Evolutionary conservation across 1,284 basidiomycete species (phyloP).

Genomic region (Malassezia arunalokei): DNA sequence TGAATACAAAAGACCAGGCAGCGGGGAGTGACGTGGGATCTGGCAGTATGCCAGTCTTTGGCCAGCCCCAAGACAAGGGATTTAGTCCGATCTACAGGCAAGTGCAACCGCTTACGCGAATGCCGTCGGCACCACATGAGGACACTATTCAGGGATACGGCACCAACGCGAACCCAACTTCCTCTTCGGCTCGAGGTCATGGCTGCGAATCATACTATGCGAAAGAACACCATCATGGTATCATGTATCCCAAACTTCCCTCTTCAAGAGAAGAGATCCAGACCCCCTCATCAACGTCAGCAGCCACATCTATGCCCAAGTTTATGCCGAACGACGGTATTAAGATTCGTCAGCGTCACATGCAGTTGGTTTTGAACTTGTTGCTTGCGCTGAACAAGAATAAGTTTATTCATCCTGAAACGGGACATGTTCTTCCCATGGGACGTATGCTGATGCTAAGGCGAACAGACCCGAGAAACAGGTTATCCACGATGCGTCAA

Average conservation of each 20-base stretch:
- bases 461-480: not conserved
- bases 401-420: slow-evolving; percentile 1
- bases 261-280: no score
- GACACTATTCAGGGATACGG: no score
- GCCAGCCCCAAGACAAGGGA: slow-evolving; percentile 17
- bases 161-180: no score
- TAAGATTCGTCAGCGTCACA: slow-evolving; percentile 4
- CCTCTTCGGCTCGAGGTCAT: not conserved
- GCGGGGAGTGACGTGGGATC: no score
- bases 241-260: not conserved
- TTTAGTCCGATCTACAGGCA: slow-evolving; percentile 26
- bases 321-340: not conserved
- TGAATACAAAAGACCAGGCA: no score
- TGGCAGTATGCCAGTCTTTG: no score
- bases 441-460: not conserved
- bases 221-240: not conserved
- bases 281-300: no score
- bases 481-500: not conserved
- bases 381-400: slow-evolving; percentile 13
- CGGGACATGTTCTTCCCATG: slow-evolving; percentile 3
- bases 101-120: slow-evolving; percentile 38
- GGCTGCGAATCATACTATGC: not conserved
- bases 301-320: no score
- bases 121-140: slow-evolving; percentile 14
- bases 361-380: slow-evolving; percentile 11